Percentiles rank a stretch among this genome's conserved stretches.
phyloP scores from a whole-genome alignment of 352 stramenopile genomes.

The Globisporangium solare region DNA sequence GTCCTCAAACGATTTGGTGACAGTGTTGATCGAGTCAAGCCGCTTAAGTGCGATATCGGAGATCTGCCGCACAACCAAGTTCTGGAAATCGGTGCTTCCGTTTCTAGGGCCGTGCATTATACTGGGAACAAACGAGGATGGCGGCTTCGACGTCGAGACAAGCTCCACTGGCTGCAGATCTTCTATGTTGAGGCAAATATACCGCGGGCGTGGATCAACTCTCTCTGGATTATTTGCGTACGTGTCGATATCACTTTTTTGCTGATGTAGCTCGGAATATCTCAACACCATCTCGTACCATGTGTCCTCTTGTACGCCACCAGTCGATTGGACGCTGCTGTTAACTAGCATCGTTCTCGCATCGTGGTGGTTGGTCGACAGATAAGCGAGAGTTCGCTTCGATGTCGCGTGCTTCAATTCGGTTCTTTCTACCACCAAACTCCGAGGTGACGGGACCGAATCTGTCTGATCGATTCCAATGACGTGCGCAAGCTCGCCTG shows the following conservation, averaged over 20 bases:
- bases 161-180: slow-evolving; percentile 10
- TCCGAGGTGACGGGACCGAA: background rate
- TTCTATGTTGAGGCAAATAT: slow-evolving; percentile 9
- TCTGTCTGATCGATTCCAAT: slow-evolving; percentile 8
- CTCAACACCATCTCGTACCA: slow-evolving; percentile 4
- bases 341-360: background rate
- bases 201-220: background rate
- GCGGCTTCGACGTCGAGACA: background rate
- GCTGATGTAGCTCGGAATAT: background rate
- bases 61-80: background rate
- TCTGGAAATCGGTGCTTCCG: background rate
- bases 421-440: too few species aligned
- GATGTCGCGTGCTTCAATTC: background rate
- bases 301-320: background rate
- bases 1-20: too few species aligned
- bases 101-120: slow-evolving; percentile 2
- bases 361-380: background rate
- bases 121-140: background rate
- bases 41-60: background rate
- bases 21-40: background rate
- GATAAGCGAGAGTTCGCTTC: slow-evolving; percentile 6
- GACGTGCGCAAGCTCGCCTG: slow-evolving; percentile 25
- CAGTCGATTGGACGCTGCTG: too few species aligned
- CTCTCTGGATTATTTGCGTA: background rate
- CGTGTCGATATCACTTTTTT: too few species aligned